Evolutionary conservation across 768 basidiomycete genomes (phyloP).

Genomic region (Termitomyces sp.): DNA sequence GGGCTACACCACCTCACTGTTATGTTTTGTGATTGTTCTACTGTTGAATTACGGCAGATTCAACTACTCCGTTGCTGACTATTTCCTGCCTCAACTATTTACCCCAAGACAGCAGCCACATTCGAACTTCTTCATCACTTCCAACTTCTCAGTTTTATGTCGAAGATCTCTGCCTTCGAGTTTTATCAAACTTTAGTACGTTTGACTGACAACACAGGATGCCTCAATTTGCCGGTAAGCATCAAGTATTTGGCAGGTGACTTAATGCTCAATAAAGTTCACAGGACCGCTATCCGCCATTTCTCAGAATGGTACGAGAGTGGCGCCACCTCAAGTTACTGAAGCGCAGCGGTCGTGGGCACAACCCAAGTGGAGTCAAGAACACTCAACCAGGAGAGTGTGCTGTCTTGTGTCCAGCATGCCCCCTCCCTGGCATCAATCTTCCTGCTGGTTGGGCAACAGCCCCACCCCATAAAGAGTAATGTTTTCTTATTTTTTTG

Average conservation of each 20-base stretch:
- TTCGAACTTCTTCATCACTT: conserved; percentile 20
- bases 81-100: conserved; percentile 18
- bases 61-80: conserved; percentile 24
- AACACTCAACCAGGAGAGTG: conserved; percentile 13
- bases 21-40: conserved; percentile 25
- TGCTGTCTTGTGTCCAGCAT: conserved; percentile 19
- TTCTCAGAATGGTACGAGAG: conserved; percentile 6
- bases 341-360: conserved; percentile 9
- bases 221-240: no score
- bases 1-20: conserved; percentile 23
- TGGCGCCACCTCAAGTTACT: conserved; percentile 13
- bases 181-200: conserved; percentile 19
- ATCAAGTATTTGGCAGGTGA: no score
- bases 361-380: conserved; percentile 9
- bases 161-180: conserved; percentile 22
- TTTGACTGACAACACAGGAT: conserved; percentile 18
- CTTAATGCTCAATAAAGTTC: background rate
- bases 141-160: conserved; percentile 23
- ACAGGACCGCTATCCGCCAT: background rate
- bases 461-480: conserved; percentile 6
- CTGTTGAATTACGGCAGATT: background rate
- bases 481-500: no score
- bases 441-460: conserved; percentile 18
- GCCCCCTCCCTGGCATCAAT: conserved; percentile 15
- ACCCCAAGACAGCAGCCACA: conserved; percentile 23